Conservation (phyloP, 2,329 filamentous ascomycete genomes). For the Aspergillus costaricaensis region DNA sequence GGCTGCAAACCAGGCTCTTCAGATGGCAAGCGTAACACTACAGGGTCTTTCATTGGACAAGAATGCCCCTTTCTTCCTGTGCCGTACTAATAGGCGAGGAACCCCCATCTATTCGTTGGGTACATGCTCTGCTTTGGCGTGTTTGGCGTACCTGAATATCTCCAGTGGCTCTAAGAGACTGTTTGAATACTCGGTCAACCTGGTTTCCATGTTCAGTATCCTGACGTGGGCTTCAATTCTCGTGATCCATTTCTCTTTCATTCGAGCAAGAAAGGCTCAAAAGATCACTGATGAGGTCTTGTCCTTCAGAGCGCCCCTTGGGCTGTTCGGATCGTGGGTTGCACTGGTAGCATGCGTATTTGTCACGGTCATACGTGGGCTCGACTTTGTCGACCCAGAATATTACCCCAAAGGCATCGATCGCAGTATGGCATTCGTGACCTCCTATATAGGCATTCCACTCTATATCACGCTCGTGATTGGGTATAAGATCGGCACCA, state of each 20-base stretch:
- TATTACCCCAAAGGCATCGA: constrained; percentile 57
- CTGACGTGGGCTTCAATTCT: constrained; percentile 69
- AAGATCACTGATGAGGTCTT: constrained; percentile 57
- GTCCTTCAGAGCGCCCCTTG: constrained; percentile 69
- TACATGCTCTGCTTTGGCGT: constrained; percentile 60
- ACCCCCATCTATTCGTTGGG: constrained; percentile 69
- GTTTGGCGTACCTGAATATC: constrained; percentile 68
- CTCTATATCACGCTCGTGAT: constrained; percentile 69
- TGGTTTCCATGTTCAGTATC: constrained; percentile 66
- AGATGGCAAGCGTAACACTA: constrained; percentile 70
- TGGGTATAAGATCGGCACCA: constrained; percentile 63
- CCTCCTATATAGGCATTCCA: constrained; percentile 73
- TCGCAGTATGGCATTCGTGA: constrained; percentile 73
- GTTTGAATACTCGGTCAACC: constrained; percentile 66
- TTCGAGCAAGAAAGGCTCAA: constrained; percentile 63
- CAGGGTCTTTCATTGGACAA: constrained; percentile 72
- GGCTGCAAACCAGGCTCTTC: constrained; percentile 73
- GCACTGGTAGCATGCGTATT: constrained; percentile 70
- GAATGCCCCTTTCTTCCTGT: constrained; percentile 70
- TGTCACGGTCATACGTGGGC: constrained; percentile 79
- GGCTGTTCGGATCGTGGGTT: constrained; percentile 65
- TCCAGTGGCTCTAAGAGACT: constrained; percentile 56
- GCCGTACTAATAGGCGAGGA: constrained; percentile 66
- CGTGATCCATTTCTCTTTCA: constrained; percentile 66
- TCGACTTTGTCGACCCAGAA: constrained; percentile 62